Base-by-base conservation (phyloP, 345 rosid genomes). In the Eucalyptus cloeziana region DNA sequence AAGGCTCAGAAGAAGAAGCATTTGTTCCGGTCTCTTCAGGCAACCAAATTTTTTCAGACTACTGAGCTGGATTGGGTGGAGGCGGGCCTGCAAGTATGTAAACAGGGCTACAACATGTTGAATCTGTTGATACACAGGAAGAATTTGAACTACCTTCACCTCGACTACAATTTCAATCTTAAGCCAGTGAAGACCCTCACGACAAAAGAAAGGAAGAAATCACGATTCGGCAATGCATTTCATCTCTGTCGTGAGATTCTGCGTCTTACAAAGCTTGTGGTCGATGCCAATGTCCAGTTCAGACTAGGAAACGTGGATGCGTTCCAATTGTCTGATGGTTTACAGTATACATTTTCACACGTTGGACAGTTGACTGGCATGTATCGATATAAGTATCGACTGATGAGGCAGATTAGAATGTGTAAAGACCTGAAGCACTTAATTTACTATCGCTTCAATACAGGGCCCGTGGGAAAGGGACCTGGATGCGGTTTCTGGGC, bases 31-130 rank as follows among this genome's bases (percentile, higher is more conserved):
- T 98, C 99, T 51, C 96, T 98, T 79, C 98, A 95, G 76, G 99
- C 99, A 71, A 98, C 99, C 6, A 98, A 98, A 92, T 98, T 98
- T 92, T 98, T 98, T 92, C 99, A 97, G 91, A 95, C 97, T 30
- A 98, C 99, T 27, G 99, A 98, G 91, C 97, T 98, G 91, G 99
- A 98, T 89, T 98, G 99, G 99, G 98, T 96, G 89, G 99, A 98
- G 94, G 99, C 97, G 10, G 99, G 99, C 88, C 96, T 97, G 80
- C 99, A 98, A 93, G 99, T 98, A 89, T 97, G 99, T 91, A 95
- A 96, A 93, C 99, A 98, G 94, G 99, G 99, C 7, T 98, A 98
- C 91, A 98, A 97, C 92, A 98, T 98, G 99, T 92, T 98, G 93
- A 98, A 98, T 91, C 94, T 98, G 89, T 91, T 98, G 94, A 98